Evolutionary conservation across 2,329 filamentous ascomycete species (phyloP), one percentile per base, ranked within the genome.

Genomic region (Pseudogymnoascus pannorum): DNA sequence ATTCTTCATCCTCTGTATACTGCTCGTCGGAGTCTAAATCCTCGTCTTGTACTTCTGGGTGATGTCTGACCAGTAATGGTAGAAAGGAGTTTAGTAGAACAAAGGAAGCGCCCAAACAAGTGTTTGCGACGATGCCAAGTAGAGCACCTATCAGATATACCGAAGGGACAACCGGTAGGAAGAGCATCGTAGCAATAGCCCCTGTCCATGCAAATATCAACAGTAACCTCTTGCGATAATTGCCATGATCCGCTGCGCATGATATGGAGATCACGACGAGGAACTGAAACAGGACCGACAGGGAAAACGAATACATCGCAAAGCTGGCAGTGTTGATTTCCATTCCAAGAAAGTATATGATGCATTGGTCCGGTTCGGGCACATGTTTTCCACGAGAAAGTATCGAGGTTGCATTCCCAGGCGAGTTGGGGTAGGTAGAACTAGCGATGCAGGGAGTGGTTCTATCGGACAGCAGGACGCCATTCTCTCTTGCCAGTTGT

Each of bases 271-370:
- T 91, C 44, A 99, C 95, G 29, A 97, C 77, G 26, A 97, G 75
- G 1, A 92, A 89, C 73, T 99, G 94, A 9, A 97, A 74, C 18
- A 97, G 75, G 1, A 99, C 94, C 72, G 91, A 95, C 70, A 95
- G 79, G 62, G 92, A 96, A 75, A 99, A 99, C 1, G 92, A 97
- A 76, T 97, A 97, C 91, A 97, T 96, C 72, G 92, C 93, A 74
- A 97, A 97, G 74, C 90, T 95, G 35, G 93, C 92, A 0, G 93
- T 97, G 75, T 97, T 97, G 76, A 99, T 87, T 70, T 96, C 87
- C 63, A 89, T 74, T 5, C 93, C 93, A 22, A 96, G 77, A 4
- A 97, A 79, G 65, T 87, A 84, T 63, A 97, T 85, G 63, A 97
- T 79, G 71, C 94, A 99, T 72, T 95, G 91, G 64, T 26, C 60